Evolutionary conservation across 2,329 filamentous ascomycete species (phyloP).

Genomic region (Hyphodiscus sp.): DNA sequence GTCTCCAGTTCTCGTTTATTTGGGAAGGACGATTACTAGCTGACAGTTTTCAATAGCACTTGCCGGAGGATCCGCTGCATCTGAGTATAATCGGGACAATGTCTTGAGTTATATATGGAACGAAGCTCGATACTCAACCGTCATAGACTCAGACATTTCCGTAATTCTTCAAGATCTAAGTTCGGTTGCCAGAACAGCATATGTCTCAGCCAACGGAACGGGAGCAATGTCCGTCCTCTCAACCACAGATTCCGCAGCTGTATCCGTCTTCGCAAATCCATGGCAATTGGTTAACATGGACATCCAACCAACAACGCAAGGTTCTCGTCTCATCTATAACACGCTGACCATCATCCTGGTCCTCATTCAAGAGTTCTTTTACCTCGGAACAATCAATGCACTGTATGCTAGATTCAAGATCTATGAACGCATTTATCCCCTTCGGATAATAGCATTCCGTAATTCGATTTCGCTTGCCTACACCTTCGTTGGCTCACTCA

Average conservation of each 20-base stretch:
- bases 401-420: conserved; percentile 25
- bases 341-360: conserved; percentile 35
- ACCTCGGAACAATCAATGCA: conserved; percentile 25
- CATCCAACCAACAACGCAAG: conserved; percentile 32
- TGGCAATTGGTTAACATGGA: conserved; percentile 26
- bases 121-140: conserved; percentile 31
- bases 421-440: conserved; percentile 16
- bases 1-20: too few relatives aligned
- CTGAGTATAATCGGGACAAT: conserved; percentile 29
- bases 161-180: conserved; percentile 28
- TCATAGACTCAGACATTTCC: conserved; percentile 25
- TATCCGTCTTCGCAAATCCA: conserved; percentile 32
- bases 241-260: conserved; percentile 20
- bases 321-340: conserved; percentile 32
- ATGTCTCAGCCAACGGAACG: conserved; percentile 19
- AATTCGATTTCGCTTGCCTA: conserved; percentile 28
- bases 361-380: conserved; percentile 30
- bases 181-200: conserved; percentile 23
- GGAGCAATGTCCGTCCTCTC: conserved; percentile 18
- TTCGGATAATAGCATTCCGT: conserved; percentile 25
- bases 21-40: too few relatives aligned
- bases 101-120: conserved; percentile 34
- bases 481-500: conserved; percentile 33
- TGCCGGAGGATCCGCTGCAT: conserved; percentile 17
- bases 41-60: conserved; percentile 17